Percentiles rank a stretch among this genome's conserved stretches.
phyloP scores from a whole-genome alignment of 1,284 basidiomycete species.

The Microbotryum saponariae region DNA sequence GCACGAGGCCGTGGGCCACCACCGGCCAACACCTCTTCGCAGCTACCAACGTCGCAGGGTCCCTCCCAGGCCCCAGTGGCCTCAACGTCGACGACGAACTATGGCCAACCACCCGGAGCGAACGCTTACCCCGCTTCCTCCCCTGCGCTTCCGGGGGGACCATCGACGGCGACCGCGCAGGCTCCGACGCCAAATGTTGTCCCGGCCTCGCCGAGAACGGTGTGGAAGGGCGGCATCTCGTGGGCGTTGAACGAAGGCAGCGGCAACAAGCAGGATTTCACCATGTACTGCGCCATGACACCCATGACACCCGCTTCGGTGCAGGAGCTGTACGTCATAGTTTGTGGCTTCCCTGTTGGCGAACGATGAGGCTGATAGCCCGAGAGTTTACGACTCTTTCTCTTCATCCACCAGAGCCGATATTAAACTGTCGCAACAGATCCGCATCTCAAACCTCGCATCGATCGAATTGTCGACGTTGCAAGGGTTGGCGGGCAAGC shows the following conservation, averaged over 20 bases:
- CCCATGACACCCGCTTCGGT: conserved; percentile 23
- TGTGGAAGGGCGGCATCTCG: conserved; percentile 23
- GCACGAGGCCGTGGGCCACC: too few relatives aligned
- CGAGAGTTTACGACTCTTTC: neutral
- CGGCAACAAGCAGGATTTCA: conserved; percentile 12
- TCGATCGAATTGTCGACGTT: conserved; percentile 18
- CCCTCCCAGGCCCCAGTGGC: too few relatives aligned
- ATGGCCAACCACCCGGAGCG: too few relatives aligned
- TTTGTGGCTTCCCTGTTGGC: neutral
- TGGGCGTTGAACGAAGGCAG: conserved; percentile 7
- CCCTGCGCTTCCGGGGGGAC: too few relatives aligned
- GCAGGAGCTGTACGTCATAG: conserved; percentile 15
- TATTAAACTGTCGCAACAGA: conserved; percentile 11
- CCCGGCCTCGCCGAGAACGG: neutral
- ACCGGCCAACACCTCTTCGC: too few relatives aligned
- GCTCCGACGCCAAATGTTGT: too few relatives aligned
- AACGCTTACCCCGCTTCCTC: too few relatives aligned
- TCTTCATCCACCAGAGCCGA: conserved; percentile 6
- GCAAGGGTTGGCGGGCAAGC: conserved; percentile 20
- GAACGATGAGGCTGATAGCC: neutral
- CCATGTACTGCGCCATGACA: conserved; percentile 18
- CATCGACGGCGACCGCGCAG: too few relatives aligned
- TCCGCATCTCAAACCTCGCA: conserved; percentile 17
- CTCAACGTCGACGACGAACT: too few relatives aligned
- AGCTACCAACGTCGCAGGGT: too few relatives aligned